Evolutionary conservation across 139 green algal species (phyloP).

Genomic region (Chlorella vulgaris): DNA sequence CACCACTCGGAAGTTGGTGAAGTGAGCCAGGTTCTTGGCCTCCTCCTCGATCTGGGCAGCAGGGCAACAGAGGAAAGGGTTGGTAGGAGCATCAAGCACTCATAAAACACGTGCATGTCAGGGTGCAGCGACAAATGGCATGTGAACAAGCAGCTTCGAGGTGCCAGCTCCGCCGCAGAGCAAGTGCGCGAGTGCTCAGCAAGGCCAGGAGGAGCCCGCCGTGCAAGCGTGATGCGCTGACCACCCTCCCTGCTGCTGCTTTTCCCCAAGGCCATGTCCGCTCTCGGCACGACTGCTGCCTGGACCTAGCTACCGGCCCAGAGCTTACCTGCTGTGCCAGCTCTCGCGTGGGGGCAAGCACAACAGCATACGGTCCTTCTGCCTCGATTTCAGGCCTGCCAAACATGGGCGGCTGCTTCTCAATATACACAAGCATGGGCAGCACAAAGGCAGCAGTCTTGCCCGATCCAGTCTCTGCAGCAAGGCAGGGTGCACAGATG

Average conservation of each 20-base stretch:
- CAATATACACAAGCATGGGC: conserved; percentile 96
- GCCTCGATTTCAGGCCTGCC: conserved; percentile 75
- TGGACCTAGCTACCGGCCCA: no score
- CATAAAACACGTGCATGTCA: no score
- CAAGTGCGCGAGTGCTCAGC: no score
- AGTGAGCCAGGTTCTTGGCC: conserved; percentile 78
- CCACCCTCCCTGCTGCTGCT: no score
- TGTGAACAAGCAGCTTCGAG: no score
- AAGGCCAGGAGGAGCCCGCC: no score
- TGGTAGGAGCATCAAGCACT: no score
- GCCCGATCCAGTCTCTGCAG: conserved; percentile 88
- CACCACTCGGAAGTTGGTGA: conserved; percentile 77
- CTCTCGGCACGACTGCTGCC: no score
- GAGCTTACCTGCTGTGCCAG: conserved; percentile 82
- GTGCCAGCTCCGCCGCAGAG: no score
- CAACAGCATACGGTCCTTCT: conserved; percentile 91
- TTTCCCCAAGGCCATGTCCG: no score
- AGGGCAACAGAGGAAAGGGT: not conserved
- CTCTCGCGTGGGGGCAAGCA: conserved; percentile 96
- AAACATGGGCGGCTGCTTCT: conserved; percentile 89
- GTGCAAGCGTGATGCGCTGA: no score
- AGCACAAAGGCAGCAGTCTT: conserved; percentile 98
- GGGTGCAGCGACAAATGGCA: no score
- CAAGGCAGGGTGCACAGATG: not conserved
- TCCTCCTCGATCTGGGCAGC: conserved; percentile 89